Evolutionary conservation across 1,284 basidiomycete species (phyloP).

Genomic region (Paramarasmius palmivorus): DNA sequence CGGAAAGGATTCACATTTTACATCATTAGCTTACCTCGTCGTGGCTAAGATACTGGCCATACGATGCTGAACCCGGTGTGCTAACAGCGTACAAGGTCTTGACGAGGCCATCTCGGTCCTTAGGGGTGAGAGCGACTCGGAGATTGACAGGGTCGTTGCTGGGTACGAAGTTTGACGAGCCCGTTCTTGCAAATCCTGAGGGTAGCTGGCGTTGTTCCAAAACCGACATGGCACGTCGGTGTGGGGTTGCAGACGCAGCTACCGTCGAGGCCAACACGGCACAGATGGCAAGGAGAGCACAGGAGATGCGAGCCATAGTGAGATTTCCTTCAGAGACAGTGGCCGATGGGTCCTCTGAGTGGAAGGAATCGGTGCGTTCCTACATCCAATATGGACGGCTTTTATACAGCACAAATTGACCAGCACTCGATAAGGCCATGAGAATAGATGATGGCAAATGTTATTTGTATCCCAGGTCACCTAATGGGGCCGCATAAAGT

Average conservation of each 20-base stretch:
- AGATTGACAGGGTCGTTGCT: constrained; percentile 16
- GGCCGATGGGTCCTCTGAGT: no score
- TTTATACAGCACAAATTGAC: no score
- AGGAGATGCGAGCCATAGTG: no score
- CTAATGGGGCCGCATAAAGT: no score
- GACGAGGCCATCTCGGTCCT: constrained; percentile 21
- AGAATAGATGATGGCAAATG: no score
- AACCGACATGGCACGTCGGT: background rate
- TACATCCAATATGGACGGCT: no score
- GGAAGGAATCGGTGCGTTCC: no score
- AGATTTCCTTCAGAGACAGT: no score
- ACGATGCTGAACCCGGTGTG: constrained; percentile 19
- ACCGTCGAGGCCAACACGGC: no score
- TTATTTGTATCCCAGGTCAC: no score
- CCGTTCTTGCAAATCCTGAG: constrained; percentile 1
- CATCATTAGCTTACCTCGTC: constrained; percentile 16
- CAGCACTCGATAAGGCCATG: no score
- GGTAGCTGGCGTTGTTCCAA: constrained; percentile 2
- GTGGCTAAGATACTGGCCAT: constrained; percentile 21
- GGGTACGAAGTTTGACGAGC: background rate
- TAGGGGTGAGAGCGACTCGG: constrained; percentile 17
- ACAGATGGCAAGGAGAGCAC: no score
- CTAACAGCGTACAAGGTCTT: constrained; percentile 18
- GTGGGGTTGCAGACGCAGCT: background rate
- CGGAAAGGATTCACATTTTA: background rate